Conservation (phyloP, 2,329 filamentous ascomycete species). For the Claviceps capensis region DNA sequence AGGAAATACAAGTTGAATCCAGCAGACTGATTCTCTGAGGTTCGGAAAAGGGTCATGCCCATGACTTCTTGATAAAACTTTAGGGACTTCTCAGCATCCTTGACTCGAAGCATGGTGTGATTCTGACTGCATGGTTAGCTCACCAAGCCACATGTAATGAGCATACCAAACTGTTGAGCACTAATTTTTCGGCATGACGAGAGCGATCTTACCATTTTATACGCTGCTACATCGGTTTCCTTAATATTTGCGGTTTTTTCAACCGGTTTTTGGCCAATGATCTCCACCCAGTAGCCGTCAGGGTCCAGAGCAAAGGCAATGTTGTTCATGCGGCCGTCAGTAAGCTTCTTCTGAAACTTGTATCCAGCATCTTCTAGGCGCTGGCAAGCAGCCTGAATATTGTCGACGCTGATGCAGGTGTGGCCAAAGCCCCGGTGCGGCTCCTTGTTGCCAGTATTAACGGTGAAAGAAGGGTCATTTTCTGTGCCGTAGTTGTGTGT, state of each 20-base stretch:
- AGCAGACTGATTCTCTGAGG: slow-evolving; percentile 51
- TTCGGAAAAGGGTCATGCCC: slow-evolving; percentile 75
- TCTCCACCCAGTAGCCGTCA: slow-evolving; percentile 77
- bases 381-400: slow-evolving; percentile 80
- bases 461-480: slow-evolving; percentile 62
- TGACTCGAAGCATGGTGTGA: slow-evolving; percentile 92
- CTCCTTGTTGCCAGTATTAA: slow-evolving; percentile 84
- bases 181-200: too few species aligned
- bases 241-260: slow-evolving; percentile 60
- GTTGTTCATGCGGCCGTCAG: slow-evolving; percentile 71
- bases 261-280: slow-evolving; percentile 58
- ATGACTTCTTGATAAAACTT: slow-evolving; percentile 75
- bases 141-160: too few species aligned
- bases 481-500: slow-evolving; percentile 82
- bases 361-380: slow-evolving; percentile 83
- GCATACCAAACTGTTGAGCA: background rate
- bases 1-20: slow-evolving; percentile 91
- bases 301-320: slow-evolving; percentile 89
- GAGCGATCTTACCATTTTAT: slow-evolving; percentile 45
- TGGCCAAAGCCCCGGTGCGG: slow-evolving; percentile 77
- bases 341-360: slow-evolving; percentile 87
- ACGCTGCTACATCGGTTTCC: slow-evolving; percentile 59
- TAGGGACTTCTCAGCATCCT: slow-evolving; percentile 59
- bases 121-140: slow-evolving; percentile 35
- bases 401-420: slow-evolving; percentile 68